A percentile compares a stretch with the other conserved stretches of the same genome.
Evolutionary conservation across 805 yeast genomes (phyloP).

Genomic region (Danielia oregonensis): DNA sequence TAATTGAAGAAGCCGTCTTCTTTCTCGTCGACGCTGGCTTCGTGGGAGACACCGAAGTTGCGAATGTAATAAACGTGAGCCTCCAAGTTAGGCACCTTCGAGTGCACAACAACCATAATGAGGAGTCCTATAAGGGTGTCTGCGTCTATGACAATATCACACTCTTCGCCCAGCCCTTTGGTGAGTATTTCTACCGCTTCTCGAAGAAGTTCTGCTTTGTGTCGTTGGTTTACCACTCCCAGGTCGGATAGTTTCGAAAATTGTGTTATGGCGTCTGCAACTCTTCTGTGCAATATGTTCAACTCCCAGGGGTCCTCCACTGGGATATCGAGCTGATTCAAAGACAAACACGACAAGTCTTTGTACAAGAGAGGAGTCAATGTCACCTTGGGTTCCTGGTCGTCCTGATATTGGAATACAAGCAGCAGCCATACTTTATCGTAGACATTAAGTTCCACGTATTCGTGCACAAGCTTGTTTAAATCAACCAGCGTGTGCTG

Average conservation of each 20-base stretch:
- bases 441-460: slow-evolving; percentile 67
- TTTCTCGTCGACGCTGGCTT: slow-evolving; percentile 4
- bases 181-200: slow-evolving; percentile 54
- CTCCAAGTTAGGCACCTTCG: slow-evolving; percentile 55
- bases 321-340: slow-evolving; percentile 51
- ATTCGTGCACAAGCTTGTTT: slow-evolving; percentile 56
- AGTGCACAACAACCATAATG: slow-evolving; percentile 64
- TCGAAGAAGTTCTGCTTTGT: slow-evolving; percentile 47
- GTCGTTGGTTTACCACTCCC: slow-evolving; percentile 35
- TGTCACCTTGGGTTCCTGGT: slow-evolving; percentile 17
- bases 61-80: slow-evolving; percentile 65
- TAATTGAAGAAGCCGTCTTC: slow-evolving; percentile 66
- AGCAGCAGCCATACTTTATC: slow-evolving; percentile 61
- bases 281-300: slow-evolving; percentile 34
- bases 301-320: slow-evolving; percentile 36
- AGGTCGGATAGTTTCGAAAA: slow-evolving; percentile 46
- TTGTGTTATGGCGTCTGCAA: slow-evolving; percentile 48
- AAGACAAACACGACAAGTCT: slow-evolving; percentile 36
- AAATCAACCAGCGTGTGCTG: slow-evolving; percentile 43
- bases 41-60: slow-evolving; percentile 43
- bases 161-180: slow-evolving; percentile 3
- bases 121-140: slow-evolving; percentile 74
- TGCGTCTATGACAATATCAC: slow-evolving; percentile 57
- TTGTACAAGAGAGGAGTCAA: slow-evolving; percentile 31
- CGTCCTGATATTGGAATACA: slow-evolving; percentile 28